Conservation (phyloP, 2,329 filamentous ascomycete genomes). For the Beauveria scarabaeidicola region DNA sequence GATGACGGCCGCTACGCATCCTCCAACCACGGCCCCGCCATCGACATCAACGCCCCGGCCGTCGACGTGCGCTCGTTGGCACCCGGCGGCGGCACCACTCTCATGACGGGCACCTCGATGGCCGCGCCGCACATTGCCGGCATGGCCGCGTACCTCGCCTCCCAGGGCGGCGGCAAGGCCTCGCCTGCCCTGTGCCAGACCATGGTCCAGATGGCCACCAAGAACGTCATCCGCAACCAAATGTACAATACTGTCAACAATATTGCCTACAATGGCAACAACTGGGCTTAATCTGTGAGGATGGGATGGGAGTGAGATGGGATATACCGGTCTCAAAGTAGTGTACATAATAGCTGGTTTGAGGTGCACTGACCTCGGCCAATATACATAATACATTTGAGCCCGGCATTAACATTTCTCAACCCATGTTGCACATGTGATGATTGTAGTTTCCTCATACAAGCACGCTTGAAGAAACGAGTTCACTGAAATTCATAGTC, state of each 20-base stretch:
- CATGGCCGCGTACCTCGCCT: constrained; percentile 21
- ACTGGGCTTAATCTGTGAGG: not conserved
- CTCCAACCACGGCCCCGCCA: constrained; percentile 35
- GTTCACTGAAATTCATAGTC: constrained; percentile 32
- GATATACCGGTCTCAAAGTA: not conserved
- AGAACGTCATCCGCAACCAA: constrained; percentile 25
- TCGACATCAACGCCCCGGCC: constrained; percentile 41
- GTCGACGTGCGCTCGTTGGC: constrained; percentile 34
- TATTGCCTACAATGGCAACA: constrained; percentile 37
- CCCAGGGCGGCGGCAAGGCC: constrained; percentile 22
- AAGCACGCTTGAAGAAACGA: too few relatives aligned
- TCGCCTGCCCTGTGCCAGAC: constrained; percentile 15
- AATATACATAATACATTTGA: too few relatives aligned
- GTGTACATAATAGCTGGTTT: not conserved
- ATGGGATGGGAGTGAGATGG: not conserved
- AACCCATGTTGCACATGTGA: not conserved
- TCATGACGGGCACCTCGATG: constrained; percentile 37
- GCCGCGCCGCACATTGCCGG: constrained; percentile 17
- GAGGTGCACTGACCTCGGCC: not conserved
- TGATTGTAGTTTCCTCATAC: not conserved
- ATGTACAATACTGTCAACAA: constrained; percentile 30
- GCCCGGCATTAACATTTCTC: too few relatives aligned
- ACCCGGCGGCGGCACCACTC: constrained; percentile 31
- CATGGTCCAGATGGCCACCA: constrained; percentile 29
- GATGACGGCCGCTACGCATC: constrained; percentile 29